Conservation (phyloP, 2,329 filamentous ascomycete genomes). For the Fusarium heterosporum region DNA sequence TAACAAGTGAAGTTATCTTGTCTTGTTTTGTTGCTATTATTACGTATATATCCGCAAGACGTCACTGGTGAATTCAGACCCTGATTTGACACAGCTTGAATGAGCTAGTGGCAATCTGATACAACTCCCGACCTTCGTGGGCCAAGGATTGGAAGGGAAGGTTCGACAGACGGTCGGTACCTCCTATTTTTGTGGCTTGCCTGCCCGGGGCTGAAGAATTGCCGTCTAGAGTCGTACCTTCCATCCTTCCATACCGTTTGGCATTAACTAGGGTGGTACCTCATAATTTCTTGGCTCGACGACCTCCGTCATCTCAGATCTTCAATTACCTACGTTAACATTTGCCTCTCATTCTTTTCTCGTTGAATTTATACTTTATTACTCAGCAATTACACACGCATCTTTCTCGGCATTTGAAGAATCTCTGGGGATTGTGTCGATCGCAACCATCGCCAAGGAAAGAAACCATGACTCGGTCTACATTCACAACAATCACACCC, state of each 20-base stretch:
- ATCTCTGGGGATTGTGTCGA: conserved; percentile 12
- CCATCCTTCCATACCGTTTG: conserved; percentile 1
- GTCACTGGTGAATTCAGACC: conserved; percentile 3
- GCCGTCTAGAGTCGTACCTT: conserved; percentile 6
- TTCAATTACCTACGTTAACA: conserved; percentile 1
- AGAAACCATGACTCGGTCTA: conserved; percentile 56
- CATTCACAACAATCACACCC: conserved; percentile 83
- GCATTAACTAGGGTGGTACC: background rate
- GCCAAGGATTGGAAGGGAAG: conserved; percentile 28
- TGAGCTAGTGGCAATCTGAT: conserved; percentile 31
- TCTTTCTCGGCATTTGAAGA: background rate
- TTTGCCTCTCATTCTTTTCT: background rate
- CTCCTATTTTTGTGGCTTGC: conserved; percentile 28
- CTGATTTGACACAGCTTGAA: conserved; percentile 7
- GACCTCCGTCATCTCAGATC: conserved; percentile 21
- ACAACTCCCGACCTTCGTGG: conserved; percentile 25
- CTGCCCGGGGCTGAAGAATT: conserved; percentile 24
- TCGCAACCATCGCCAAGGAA: conserved; percentile 18
- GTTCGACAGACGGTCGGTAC: conserved; percentile 12
- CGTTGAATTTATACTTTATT: background rate
- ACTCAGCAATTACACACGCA: conserved; percentile 13
- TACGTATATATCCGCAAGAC: background rate
- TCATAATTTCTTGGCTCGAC: conserved; percentile 5
- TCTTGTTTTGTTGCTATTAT: background rate
- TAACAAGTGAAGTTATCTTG: background rate